Conservation (phyloP, 495 filamentous ascomycete genomes). For the Cercophora scortea region DNA sequence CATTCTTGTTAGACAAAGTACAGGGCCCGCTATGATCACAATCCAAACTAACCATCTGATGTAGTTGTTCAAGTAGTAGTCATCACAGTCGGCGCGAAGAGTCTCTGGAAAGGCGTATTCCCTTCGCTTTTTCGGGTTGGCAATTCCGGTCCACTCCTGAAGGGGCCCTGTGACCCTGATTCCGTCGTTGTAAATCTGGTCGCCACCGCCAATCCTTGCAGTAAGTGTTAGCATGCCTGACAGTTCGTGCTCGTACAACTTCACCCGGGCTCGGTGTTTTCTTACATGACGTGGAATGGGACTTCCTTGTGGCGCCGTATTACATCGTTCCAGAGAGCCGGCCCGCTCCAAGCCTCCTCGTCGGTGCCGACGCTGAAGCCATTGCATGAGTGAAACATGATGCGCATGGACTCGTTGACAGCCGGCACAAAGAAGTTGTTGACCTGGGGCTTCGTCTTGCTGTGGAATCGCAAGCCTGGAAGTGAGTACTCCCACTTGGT, state of each 20-base stretch:
- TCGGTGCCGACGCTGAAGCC: constrained; percentile 92
- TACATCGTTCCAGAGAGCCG: constrained; percentile 86
- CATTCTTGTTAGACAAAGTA: not conserved
- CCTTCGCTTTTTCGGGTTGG: constrained; percentile 73
- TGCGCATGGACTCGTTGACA: constrained; percentile 75
- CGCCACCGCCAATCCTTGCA: constrained; percentile 72
- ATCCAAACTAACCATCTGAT: constrained; percentile 51
- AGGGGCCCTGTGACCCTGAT: constrained; percentile 78
- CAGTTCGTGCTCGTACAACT: not conserved
- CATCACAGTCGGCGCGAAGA: constrained; percentile 70
- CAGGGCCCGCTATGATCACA: too few relatives aligned
- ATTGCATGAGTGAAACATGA: constrained; percentile 96
- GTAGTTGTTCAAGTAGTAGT: constrained; percentile 88
- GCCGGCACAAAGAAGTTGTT: constrained; percentile 70
- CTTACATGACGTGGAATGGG: constrained; percentile 79
- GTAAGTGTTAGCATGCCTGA: not conserved
- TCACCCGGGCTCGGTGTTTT: not conserved
- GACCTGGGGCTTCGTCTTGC: constrained; percentile 35
- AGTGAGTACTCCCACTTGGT: constrained; percentile 55
- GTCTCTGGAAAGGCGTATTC: constrained; percentile 66
- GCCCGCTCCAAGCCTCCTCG: constrained; percentile 73
- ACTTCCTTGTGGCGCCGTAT: constrained; percentile 58
- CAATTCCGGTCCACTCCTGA: constrained; percentile 69
- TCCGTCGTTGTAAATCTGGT: constrained; percentile 92
- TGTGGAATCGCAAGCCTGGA: constrained; percentile 35